A percentile compares a stretch with the other conserved stretches of the same genome.
These are phyloP conservation scores for Xerophyta viscosa DNA, from an alignment of 106 monocot species.

Conservation along the genomic window DNA sequence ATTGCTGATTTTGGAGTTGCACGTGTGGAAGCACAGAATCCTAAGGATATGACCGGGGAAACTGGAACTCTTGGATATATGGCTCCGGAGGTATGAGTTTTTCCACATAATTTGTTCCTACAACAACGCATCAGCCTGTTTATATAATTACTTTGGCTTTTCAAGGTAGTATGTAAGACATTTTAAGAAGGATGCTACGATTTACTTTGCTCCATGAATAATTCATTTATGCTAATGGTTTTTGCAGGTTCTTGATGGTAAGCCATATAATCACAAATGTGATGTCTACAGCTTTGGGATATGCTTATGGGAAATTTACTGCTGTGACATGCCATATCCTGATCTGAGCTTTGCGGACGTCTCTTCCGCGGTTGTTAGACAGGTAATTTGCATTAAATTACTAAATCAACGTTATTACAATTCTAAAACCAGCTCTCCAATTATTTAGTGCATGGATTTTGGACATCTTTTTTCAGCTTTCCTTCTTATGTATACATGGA, in stretches of 20 bases:
- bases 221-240: not conserved
- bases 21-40: slow-evolving; percentile 83
- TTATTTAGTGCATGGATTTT: no score
- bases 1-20: slow-evolving; percentile 98
- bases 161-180: no score
- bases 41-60: slow-evolving; percentile 91
- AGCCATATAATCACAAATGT: slow-evolving; percentile 64
- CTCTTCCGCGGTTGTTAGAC: slow-evolving; percentile 58
- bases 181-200: not conserved
- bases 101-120: no score
- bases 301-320: slow-evolving; percentile 78
- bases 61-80: slow-evolving; percentile 94
- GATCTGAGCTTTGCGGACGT: slow-evolving; percentile 58
- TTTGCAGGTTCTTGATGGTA: slow-evolving; percentile 60
- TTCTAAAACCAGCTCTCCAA: no score
- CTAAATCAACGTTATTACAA: no score
- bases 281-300: slow-evolving; percentile 82
- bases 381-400: no score
- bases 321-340: slow-evolving; percentile 66
- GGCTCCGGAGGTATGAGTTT: slow-evolving; percentile 70
- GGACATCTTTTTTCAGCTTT: no score
- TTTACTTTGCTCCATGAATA: not conserved
- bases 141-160: no score
- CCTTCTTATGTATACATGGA: no score
- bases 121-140: no score